phyloP scores from a whole-genome alignment of 192 early-diverging fungal genomes.

The Backusella australiensis region DNA sequence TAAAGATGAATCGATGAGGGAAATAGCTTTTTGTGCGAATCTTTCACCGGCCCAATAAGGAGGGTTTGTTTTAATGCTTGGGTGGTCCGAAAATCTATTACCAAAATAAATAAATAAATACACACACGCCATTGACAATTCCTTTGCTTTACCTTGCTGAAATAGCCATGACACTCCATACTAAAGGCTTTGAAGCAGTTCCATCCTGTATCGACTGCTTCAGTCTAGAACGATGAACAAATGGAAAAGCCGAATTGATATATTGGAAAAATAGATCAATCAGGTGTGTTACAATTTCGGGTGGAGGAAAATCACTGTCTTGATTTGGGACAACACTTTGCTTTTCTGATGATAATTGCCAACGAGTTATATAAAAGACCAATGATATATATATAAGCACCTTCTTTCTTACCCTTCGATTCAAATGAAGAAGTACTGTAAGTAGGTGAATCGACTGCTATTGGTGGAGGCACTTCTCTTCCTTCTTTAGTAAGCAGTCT shows the following conservation, averaged over 20 bases:
- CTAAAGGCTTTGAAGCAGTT: constrained; percentile 41
- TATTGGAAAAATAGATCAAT: neutral
- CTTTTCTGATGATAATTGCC: neutral
- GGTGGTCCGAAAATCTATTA: constrained; percentile 41
- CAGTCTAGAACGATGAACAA: constrained; percentile 18
- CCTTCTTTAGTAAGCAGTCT: neutral
- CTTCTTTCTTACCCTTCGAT: neutral
- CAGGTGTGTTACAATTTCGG: constrained; percentile 34
- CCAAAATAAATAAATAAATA: neutral
- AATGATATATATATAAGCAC: too few relatives aligned
- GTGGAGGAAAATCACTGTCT: constrained; percentile 34
- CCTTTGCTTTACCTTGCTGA: constrained; percentile 33
- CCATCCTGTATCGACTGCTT: constrained; percentile 41
- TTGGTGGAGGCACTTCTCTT: neutral
- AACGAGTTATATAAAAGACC: neutral
- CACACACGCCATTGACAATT: neutral
- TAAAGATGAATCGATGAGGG: constrained; percentile 37
- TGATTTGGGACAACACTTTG: neutral
- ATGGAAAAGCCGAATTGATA: neutral
- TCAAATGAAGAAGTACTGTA: neutral
- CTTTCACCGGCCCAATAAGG: constrained; percentile 50
- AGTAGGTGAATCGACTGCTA: neutral
- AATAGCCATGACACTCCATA: constrained; percentile 47
- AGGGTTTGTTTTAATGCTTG: constrained; percentile 41
- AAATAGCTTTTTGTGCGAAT: constrained; percentile 42